Evolutionary conservation across 306 rosid genomes (phyloP), one percentile per base, ranked within the genome.

Genomic region (Gastrolobium bilobum): DNA sequence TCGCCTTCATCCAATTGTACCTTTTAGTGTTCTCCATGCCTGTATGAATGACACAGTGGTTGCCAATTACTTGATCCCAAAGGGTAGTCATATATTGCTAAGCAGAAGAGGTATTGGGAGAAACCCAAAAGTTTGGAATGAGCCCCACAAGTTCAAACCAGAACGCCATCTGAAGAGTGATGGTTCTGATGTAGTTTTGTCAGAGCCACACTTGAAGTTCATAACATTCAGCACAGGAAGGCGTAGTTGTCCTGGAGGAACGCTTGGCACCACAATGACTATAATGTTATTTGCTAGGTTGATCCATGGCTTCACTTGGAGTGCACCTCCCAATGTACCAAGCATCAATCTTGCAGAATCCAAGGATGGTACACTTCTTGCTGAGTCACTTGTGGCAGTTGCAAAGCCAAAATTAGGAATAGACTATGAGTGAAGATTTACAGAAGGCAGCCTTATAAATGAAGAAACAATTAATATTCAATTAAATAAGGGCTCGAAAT

Each of bases 11-110:
- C 92, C 87, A 11, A 38, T 86, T 11, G 72, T 38, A 0, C 52
- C 76, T 0, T 80, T 82, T n/a, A 84, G 35, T 11, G 6, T 68
- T 40, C 87, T 88, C 31, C 88, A 84, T 51, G 68, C 76, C n/a
- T 38, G 84, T 0, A 61, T 31, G 15, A 11, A 10, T 4, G 76
- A 88, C 13, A 48, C 69, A 0, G 3, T 59, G 2, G 87, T 86
- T 44, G 42, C 85, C 0, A 73, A 77, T 34, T 82, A 86, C 77
- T 79, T 81, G 47, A 81, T 88, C 56, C 85, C 88, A 3, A 84
- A 88, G 26, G 87, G 87, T 0, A 86, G 92, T 8, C 74, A 65
- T 13, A 70, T 86, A 1, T 0, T 81, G 0, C 3, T 88, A 2
- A 86, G 88, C 34, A 75, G 88, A 4, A 3, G 13, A 1, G 83